Conservation (phyloP, 2,329 filamentous ascomycete genomes). For the Xylariaceae sp. region DNA sequence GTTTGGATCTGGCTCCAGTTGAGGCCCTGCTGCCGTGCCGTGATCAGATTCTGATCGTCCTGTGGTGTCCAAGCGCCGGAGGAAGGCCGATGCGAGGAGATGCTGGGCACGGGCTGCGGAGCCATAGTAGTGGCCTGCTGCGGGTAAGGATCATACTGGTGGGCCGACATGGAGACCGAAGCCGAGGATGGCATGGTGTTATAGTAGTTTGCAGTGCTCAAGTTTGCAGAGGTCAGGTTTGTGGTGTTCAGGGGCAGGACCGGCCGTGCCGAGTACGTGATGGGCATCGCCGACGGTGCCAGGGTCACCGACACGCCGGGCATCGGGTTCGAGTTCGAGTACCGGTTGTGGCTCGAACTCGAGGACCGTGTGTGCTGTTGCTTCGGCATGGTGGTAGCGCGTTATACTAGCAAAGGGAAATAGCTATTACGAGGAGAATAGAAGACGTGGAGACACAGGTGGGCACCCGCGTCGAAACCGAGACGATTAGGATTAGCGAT, state of each 20-base stretch:
- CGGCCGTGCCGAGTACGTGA: constrained; percentile 40
- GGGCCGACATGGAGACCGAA: constrained; percentile 28
- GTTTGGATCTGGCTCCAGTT: constrained; percentile 81
- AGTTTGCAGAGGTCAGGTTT: too few species aligned
- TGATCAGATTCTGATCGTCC: constrained; percentile 71
- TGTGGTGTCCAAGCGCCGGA: constrained; percentile 67
- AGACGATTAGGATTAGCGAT: constrained; percentile 27
- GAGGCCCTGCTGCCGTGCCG: constrained; percentile 67
- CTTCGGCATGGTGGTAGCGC: constrained; percentile 41
- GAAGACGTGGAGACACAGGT: constrained; percentile 11
- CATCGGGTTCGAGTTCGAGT: constrained; percentile 32
- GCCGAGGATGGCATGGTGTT: constrained; percentile 31
- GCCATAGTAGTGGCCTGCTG: constrained; percentile 36
- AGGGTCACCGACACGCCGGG: constrained; percentile 35
- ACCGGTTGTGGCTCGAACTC: constrained; percentile 35
- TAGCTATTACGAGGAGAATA: constrained; percentile 13
- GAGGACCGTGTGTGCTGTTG: constrained; percentile 39
- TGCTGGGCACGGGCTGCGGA: constrained; percentile 32
- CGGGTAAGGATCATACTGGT: constrained; percentile 39
- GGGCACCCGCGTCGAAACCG: constrained; percentile 15
- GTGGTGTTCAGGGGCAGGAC: constrained; percentile 32
- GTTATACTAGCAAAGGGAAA: constrained; percentile 13
- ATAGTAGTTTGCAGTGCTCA: constrained; percentile 33
- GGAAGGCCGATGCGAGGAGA: constrained; percentile 46
- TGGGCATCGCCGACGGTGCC: constrained; percentile 36